These are phyloP conservation scores for Calonectria pseudoturangicola DNA, from an alignment of 2,329 filamentous ascomycete species.

Conservation along the genomic window DNA sequence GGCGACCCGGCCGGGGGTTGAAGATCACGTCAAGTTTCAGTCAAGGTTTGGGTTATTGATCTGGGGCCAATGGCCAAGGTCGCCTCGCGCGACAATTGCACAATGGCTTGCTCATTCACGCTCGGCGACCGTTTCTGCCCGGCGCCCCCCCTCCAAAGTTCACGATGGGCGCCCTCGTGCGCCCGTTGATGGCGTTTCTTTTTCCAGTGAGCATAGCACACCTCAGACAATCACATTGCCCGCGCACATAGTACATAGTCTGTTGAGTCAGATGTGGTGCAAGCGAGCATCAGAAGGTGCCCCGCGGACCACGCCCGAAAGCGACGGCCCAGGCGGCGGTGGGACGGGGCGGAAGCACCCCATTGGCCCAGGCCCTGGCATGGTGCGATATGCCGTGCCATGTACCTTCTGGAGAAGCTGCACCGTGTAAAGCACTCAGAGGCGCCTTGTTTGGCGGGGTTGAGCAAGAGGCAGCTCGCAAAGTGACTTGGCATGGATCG, in stretches of 20 bases:
- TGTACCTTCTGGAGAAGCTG: constrained; percentile 52
- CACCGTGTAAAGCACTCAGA: constrained; percentile 51
- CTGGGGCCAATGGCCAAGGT: constrained; percentile 28
- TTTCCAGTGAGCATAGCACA: constrained; percentile 25
- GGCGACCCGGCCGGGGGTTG: constrained; percentile 6
- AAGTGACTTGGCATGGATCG: constrained; percentile 49
- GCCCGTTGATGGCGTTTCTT: constrained; percentile 14
- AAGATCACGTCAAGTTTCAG: constrained; percentile 37
- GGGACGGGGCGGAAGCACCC: constrained; percentile 44
- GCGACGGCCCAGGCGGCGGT: constrained; percentile 27
- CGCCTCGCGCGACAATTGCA: constrained; percentile 30
- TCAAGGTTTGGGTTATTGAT: constrained; percentile 9
- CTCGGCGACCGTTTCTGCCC: constrained; percentile 18
- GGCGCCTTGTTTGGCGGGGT: constrained; percentile 50
- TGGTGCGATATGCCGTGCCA: constrained; percentile 40
- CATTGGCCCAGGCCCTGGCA: constrained; percentile 46
- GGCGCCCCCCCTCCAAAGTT: constrained; percentile 9
- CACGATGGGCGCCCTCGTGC: constrained; percentile 26
- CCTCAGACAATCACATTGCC: constrained; percentile 18
- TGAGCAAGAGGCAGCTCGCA: constrained; percentile 47
- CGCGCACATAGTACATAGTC: not conserved
- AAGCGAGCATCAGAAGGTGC: constrained; percentile 15
- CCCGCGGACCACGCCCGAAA: constrained; percentile 24
- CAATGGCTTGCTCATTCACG: constrained; percentile 36
- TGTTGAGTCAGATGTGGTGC: constrained; percentile 34